These are phyloP conservation scores for Moricandia arvensis DNA, from an alignment of 345 rosid species.

Conservation along the genomic window DNA sequence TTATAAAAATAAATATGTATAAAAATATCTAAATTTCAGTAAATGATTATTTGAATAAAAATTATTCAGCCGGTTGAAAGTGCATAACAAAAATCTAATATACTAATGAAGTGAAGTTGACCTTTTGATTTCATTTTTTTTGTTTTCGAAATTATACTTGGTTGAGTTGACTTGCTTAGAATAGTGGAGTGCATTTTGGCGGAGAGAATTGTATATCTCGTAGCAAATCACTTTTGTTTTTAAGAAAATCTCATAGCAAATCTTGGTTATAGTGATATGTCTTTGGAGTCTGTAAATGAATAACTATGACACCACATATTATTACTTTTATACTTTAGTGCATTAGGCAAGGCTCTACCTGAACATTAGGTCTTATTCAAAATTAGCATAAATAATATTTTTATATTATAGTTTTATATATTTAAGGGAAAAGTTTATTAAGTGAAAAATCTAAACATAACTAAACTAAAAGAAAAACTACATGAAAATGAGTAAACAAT, in stretches of 20 bases:
- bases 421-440: background rate
- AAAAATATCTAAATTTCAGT: no score
- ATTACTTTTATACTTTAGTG: background rate
- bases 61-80: no score
- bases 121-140: conserved; percentile 27
- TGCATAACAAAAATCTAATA: no score
- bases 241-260: background rate
- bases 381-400: background rate
- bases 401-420: background rate
- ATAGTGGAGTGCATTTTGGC: conserved; percentile 36
- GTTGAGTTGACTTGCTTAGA: conserved; percentile 38
- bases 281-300: conserved; percentile 15
- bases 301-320: conserved; percentile 4
- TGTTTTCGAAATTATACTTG: background rate
- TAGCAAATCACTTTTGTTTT: conserved; percentile 1
- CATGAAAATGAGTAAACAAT: background rate
- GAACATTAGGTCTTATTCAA: background rate
- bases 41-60: no score
- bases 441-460: background rate
- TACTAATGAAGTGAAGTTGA: background rate
- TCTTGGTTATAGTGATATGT: conserved; percentile 30
- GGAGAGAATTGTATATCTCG: conserved; percentile 30
- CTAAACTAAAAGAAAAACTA: background rate
- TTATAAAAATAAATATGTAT: no score
- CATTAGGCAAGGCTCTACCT: conserved; percentile 17